Percentiles rank a stretch among this genome's conserved stretches.
Conservation (phyloP, 176 grass and related monocot genomes). For the Triticum urartu region DNA sequence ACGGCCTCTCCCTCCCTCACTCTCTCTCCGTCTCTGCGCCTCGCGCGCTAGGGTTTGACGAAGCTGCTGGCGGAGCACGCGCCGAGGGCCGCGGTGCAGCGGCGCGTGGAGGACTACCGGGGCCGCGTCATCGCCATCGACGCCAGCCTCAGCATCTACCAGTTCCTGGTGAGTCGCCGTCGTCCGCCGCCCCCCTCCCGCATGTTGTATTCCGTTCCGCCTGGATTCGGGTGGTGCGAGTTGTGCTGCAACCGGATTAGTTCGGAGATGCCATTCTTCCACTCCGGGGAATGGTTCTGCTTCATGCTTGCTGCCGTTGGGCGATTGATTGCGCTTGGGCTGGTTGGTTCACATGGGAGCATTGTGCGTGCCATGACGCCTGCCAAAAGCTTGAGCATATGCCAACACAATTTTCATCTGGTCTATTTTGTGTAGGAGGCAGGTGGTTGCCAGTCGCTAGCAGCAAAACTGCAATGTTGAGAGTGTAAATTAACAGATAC, state of each 20-base stretch:
- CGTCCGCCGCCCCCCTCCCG: neutral
- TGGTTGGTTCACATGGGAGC: neutral
- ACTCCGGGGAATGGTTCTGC: neutral
- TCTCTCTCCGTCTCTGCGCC: neutral
- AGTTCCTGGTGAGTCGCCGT: constrained; percentile 57
- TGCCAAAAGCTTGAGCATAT: neutral
- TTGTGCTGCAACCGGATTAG: neutral
- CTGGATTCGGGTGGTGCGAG: neutral
- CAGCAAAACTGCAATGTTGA: neutral
- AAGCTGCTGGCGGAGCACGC: constrained; percentile 75
- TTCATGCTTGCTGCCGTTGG: neutral
- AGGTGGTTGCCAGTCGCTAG: neutral
- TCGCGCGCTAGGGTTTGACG: constrained; percentile 74
- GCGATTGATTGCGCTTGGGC: neutral
- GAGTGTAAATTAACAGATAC: neutral
- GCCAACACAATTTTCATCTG: neutral
- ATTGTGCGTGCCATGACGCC: neutral
- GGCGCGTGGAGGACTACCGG: constrained; percentile 71
- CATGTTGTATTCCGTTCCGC: neutral
- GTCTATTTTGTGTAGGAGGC: neutral
- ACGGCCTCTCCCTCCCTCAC: neutral
- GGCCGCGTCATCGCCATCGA: constrained; percentile 77
- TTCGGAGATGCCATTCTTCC: neutral
- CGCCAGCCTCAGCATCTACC: constrained; percentile 94
- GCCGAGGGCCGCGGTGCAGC: constrained; percentile 50